Percentiles rank a stretch among this genome's conserved stretches.
Evolutionary conservation across 306 rosid genomes (phyloP).

Genomic region (Corylus americana): DNA sequence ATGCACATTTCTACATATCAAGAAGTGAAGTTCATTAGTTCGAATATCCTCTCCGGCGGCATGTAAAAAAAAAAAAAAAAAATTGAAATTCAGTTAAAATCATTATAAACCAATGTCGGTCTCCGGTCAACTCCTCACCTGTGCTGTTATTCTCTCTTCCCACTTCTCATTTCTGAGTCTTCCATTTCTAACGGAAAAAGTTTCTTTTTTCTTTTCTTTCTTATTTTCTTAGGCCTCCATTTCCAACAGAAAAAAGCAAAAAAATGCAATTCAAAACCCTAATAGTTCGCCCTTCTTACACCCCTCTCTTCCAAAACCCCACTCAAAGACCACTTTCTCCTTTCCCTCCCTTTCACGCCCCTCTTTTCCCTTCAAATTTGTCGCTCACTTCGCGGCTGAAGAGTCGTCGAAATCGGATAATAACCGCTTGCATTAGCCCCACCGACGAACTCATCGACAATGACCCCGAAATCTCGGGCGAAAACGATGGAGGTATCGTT

Average conservation of each 20-base stretch:
- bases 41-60: too few species aligned
- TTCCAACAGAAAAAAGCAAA: neutral
- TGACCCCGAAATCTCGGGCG: neutral
- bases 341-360: slow-evolving; percentile 13
- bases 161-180: neutral
- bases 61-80: too few species aligned
- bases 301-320: slow-evolving; percentile 36
- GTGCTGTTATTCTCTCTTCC: neutral
- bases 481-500: slow-evolving; percentile 15
- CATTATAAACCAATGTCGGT: too few species aligned
- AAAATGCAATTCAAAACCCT: slow-evolving; percentile 38
- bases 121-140: neutral
- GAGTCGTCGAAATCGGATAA: slow-evolving; percentile 2
- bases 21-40: too few species aligned
- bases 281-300: slow-evolving; percentile 16
- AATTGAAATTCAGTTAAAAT: neutral
- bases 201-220: neutral
- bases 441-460: slow-evolving; percentile 27
- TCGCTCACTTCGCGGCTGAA: slow-evolving; percentile 2
- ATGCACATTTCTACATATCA: too few species aligned
- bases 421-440: slow-evolving; percentile 24
- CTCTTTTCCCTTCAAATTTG: slow-evolving; percentile 23
- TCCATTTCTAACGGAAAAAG: too few species aligned
- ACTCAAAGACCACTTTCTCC: slow-evolving; percentile 1
- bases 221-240: neutral